phyloP scores from a whole-genome alignment of 1,139 yeast genomes.

The Taphrina betulina region DNA sequence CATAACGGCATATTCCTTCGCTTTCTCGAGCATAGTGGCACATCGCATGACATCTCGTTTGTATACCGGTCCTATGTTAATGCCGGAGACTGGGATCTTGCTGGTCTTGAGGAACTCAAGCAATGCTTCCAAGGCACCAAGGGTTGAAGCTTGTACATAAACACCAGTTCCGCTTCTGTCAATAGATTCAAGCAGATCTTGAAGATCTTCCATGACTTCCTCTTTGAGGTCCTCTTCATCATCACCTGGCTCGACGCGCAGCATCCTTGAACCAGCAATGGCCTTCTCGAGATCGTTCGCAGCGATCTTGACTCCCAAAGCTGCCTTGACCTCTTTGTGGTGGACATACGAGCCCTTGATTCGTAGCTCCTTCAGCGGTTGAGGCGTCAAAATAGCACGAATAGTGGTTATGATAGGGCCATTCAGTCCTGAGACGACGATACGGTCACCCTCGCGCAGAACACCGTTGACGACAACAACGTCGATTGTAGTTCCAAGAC shows the following conservation, averaged over 20 bases:
- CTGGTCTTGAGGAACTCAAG: conserved; percentile 94
- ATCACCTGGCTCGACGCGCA: conserved; percentile 95
- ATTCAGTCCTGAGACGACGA: conserved; percentile 94
- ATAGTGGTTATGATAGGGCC: conserved; percentile 98
- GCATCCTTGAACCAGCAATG: conserved; percentile 94
- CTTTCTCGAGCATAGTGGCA: conserved; percentile 91
- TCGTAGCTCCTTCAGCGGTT: conserved; percentile 93
- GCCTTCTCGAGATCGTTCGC: conserved; percentile 98
- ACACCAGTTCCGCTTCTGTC: conserved; percentile 96
- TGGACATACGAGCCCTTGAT: conserved; percentile 74
- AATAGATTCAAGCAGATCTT: conserved; percentile 90
- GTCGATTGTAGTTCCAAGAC: conserved; percentile 98
- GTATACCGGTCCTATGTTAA: conserved; percentile 95
- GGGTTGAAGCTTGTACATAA: conserved; percentile 95
- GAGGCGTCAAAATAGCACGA: conserved; percentile 94
- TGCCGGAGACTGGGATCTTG: conserved; percentile 86
- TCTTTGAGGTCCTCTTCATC: conserved; percentile 97
- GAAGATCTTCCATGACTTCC: conserved; percentile 97
- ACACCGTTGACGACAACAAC: conserved; percentile 95
- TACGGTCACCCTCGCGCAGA: conserved; percentile 88
- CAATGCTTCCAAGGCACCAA: conserved; percentile 96
- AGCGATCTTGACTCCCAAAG: conserved; percentile 96
- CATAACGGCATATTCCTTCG: conserved; percentile 94
- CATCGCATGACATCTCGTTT: conserved; percentile 99
- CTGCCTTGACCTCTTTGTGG: conserved; percentile 97